A percentile compares a stretch with the other conserved stretches of the same genome.
Conservation (phyloP, 805 yeast genomes). For the Metschnikowia arizonensis region DNA sequence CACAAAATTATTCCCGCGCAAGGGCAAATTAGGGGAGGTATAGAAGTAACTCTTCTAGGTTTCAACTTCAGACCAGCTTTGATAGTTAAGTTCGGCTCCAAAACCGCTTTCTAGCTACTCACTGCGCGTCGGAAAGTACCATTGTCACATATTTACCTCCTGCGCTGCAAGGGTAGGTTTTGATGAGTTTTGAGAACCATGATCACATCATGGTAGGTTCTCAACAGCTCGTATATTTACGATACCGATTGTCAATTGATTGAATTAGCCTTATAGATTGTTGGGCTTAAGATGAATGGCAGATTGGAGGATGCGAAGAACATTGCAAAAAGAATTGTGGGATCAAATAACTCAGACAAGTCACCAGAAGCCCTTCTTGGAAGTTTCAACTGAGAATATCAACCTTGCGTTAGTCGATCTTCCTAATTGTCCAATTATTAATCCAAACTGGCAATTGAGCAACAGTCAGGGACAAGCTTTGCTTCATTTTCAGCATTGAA, state of each 20-base stretch:
- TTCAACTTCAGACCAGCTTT: slow-evolving; percentile 80
- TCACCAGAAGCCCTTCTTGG: slow-evolving; percentile 4
- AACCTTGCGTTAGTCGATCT: slow-evolving; percentile 56
- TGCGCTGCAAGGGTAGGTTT: slow-evolving; percentile 81
- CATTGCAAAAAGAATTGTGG: slow-evolving; percentile 87
- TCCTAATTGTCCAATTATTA: slow-evolving; percentile 56
- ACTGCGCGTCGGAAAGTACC: slow-evolving; percentile 94
- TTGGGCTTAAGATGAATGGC: slow-evolving; percentile 96
- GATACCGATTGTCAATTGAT: slow-evolving; percentile 93
- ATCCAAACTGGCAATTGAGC: slow-evolving; percentile 77
- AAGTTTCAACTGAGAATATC: too few species aligned
- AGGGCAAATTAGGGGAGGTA: slow-evolving; percentile 95
- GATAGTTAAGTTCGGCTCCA: slow-evolving; percentile 80
- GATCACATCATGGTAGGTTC: slow-evolving; percentile 30
- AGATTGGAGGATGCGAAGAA: slow-evolving; percentile 90
- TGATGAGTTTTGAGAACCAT: slow-evolving; percentile 71
- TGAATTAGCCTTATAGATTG: slow-evolving; percentile 93
- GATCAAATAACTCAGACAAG: slow-evolving; percentile 41
- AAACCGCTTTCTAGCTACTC: slow-evolving; percentile 76
- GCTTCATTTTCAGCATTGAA: slow-evolving; percentile 80
- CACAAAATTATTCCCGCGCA: slow-evolving; percentile 91
- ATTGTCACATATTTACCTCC: slow-evolving; percentile 94
- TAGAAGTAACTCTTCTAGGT: slow-evolving; percentile 89
- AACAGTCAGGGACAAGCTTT: slow-evolving; percentile 83
- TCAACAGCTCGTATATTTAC: slow-evolving; percentile 74